Evolutionary conservation across 306 rosid species (phyloP).

Genomic region (Hylodesmum podocarpum): DNA sequence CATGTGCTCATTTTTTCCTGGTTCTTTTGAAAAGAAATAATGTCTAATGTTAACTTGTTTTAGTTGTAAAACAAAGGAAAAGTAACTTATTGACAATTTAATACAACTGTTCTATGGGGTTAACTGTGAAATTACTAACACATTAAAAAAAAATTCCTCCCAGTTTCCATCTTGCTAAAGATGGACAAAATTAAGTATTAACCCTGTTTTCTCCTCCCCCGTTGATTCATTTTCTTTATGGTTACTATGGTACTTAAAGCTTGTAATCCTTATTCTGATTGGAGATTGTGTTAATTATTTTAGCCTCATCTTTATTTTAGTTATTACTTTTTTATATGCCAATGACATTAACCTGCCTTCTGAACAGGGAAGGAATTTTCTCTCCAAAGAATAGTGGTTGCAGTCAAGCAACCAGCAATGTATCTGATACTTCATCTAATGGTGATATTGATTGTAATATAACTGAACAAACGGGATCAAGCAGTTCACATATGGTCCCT

Average conservation of each 20-base stretch:
- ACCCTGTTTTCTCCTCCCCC: not conserved
- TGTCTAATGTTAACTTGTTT: not conserved
- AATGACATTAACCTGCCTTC: constrained; percentile 24
- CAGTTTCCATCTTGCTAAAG: not conserved
- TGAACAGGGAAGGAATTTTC: constrained; percentile 80
- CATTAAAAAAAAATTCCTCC: not conserved
- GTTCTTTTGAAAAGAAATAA: not conserved
- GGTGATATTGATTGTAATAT: constrained; percentile 40
- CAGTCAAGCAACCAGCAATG: constrained; percentile 55
- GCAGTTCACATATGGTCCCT: constrained; percentile 45
- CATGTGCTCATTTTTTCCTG: not conserved
- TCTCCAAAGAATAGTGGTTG: constrained; percentile 52
- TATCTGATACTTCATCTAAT: constrained; percentile 47
- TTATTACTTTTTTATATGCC: not conserved
- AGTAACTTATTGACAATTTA: not conserved
- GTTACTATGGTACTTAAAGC: not conserved
- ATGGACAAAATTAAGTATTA: not conserved
- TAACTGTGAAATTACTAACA: not conserved
- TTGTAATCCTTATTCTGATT: not conserved
- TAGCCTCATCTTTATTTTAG: not conserved
- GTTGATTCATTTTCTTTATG: not conserved
- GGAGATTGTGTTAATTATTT: constrained; percentile 3
- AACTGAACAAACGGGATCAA: constrained; percentile 40
- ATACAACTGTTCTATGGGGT: not conserved
- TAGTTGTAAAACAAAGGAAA: not conserved